These are phyloP conservation scores for Epithemia pelagica DNA, from an alignment of 108 stramenopile genomes.

Conservation along the genomic window DNA sequence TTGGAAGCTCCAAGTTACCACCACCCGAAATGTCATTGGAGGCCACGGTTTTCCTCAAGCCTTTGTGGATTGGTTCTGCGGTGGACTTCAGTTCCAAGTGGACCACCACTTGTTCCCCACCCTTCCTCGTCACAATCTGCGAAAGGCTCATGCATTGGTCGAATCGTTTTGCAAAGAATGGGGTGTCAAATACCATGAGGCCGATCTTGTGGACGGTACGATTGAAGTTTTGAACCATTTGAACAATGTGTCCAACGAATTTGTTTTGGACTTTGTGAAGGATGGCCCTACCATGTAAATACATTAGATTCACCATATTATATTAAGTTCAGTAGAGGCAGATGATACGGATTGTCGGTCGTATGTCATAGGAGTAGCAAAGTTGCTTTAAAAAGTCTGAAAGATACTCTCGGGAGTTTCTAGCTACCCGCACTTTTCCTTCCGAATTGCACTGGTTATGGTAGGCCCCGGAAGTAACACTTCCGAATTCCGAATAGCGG, in stretches of 20 bases:
- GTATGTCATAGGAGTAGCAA: no score
- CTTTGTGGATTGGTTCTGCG: constrained; percentile 98
- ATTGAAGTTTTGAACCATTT: constrained; percentile 77
- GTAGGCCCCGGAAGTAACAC: no score
- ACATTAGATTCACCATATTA: no score
- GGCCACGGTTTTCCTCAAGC: constrained; percentile 88
- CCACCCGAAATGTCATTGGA: constrained; percentile 95
- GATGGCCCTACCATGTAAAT: constrained; percentile 93
- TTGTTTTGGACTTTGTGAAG: constrained; percentile 70
- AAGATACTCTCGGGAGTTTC: no score
- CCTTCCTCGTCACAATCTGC: constrained; percentile 92
- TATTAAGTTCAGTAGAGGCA: no score
- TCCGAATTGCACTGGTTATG: no score
- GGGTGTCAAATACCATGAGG: constrained; percentile 90
- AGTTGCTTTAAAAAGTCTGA: no score
- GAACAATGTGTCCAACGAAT: constrained; percentile 63
- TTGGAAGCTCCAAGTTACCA: constrained; percentile 98
- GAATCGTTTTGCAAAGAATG: constrained; percentile 95
- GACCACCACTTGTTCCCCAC: constrained; percentile 99
- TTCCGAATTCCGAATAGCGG: no score
- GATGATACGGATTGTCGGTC: no score
- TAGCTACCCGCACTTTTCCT: no score
- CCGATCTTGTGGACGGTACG: constrained; percentile 74
- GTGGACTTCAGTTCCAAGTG: constrained; percentile 97
- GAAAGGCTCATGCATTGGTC: constrained; percentile 84